These are phyloP conservation scores for Moniliella sp. DNA, from an alignment of 1,284 basidiomycete genomes.

Conservation along the genomic window DNA sequence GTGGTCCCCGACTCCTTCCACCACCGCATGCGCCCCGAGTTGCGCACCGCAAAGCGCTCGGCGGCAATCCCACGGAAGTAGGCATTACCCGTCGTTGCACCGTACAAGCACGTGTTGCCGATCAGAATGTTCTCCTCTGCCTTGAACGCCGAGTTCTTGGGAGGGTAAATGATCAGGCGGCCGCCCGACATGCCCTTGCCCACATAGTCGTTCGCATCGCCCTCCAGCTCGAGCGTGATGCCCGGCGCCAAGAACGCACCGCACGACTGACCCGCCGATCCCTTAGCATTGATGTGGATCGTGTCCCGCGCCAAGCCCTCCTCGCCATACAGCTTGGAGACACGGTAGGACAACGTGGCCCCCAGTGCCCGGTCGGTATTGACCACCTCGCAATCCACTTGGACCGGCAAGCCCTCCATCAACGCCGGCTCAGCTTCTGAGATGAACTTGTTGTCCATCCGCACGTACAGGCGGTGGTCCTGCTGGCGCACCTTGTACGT, in stretches of 20 bases:
- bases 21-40: conserved; percentile 29
- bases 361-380: conserved; percentile 30
- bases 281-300: conserved; percentile 30
- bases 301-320: conserved; percentile 25
- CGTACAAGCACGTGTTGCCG: conserved; percentile 19
- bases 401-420: conserved; percentile 21
- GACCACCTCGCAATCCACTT: conserved; percentile 27
- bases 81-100: conserved; percentile 17
- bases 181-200: conserved; percentile 20
- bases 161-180: conserved; percentile 24
- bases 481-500: conserved; percentile 30
- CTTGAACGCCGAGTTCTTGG: conserved; percentile 25
- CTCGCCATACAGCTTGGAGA: conserved; percentile 25
- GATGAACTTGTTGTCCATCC: conserved; percentile 31
- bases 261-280: conserved; percentile 23
- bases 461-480: conserved; percentile 28
- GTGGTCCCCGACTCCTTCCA: conserved; percentile 27
- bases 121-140: conserved; percentile 28
- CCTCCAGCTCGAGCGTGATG: conserved; percentile 26
- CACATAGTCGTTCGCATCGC: conserved; percentile 24
- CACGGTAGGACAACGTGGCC: conserved; percentile 27
- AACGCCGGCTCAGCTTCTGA: conserved; percentile 27
- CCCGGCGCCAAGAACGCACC: conserved; percentile 28
- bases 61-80: conserved; percentile 26
- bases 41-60: conserved; percentile 29